These are phyloP conservation scores for Deuterostichococcus epilithicus DNA, from an alignment of 139 green algal genomes.

Conservation along the genomic window DNA sequence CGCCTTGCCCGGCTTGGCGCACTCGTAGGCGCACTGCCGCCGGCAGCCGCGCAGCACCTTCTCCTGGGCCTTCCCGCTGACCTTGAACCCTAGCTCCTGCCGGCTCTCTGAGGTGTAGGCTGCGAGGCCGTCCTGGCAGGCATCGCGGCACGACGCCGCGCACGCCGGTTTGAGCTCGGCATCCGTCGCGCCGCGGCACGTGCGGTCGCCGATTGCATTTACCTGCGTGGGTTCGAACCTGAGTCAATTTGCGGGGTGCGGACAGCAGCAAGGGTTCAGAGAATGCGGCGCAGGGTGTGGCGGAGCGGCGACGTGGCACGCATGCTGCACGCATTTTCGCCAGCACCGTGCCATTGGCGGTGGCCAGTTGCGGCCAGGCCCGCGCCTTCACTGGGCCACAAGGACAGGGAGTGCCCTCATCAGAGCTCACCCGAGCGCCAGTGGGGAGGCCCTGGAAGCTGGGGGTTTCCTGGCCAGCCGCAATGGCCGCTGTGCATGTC, in stretches of 20 bases:
- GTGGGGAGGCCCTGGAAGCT: conserved; percentile 33
- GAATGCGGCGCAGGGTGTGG: too few species aligned
- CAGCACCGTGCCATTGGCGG: too few species aligned
- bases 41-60: conserved; percentile 31
- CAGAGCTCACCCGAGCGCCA: conserved; percentile 30
- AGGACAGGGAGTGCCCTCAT: neutral
- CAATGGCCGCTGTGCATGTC: conserved; percentile 29
- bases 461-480: conserved; percentile 31
- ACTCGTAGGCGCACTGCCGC: conserved; percentile 46
- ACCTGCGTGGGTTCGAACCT: too few species aligned
- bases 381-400: too few species aligned
- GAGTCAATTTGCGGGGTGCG: too few species aligned
- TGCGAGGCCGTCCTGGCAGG: conserved; percentile 18
- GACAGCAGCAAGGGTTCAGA: too few species aligned
- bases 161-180: conserved; percentile 35
- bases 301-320: too few species aligned
- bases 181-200: conserved; percentile 24
- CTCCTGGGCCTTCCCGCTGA: conserved; percentile 13
- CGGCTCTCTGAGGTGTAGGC: conserved; percentile 5
- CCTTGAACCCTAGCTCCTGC: neutral
- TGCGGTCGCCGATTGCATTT: neutral
- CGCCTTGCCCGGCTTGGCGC: conserved; percentile 37
- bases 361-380: too few species aligned
- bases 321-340: too few species aligned
- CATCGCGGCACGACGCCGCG: conserved; percentile 17